Conservation (phyloP, 208 protist species). For the Leishmania martiniquensis region DNA sequence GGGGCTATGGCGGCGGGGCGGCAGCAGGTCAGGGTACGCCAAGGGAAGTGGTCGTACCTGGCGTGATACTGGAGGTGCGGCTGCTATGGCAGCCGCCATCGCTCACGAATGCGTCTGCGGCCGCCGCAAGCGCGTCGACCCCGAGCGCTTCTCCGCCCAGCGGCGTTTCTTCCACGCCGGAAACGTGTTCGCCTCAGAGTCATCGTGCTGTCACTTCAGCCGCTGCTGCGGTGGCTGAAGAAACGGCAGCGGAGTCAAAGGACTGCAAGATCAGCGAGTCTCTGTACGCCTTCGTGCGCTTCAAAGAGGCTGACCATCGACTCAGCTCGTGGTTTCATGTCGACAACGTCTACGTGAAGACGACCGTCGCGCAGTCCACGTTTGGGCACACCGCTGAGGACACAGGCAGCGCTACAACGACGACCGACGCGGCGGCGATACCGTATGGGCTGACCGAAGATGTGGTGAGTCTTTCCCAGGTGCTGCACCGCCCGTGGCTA, state of each 20-base stretch:
- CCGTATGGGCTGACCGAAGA: conserved; percentile 14
- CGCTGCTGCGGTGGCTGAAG: neutral
- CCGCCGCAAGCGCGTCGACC: neutral
- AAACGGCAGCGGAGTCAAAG: neutral
- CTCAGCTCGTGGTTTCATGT: conserved; percentile 79
- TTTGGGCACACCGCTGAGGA: conserved; percentile 4
- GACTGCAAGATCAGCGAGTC: conserved; percentile 1
- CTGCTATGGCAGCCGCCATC: conserved; percentile 49
- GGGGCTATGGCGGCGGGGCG: neutral
- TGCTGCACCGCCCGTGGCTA: conserved; percentile 35
- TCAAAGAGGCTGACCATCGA: conserved; percentile 81
- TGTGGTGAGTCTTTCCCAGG: conserved; percentile 9
- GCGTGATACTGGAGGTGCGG: conserved; percentile 67
- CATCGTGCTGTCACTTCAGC: neutral
- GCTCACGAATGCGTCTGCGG: neutral
- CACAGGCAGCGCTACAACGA: neutral
- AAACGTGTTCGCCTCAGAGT: neutral
- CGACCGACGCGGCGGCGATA: neutral
- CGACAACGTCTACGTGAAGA: conserved; percentile 54
- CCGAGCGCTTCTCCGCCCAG: neutral
- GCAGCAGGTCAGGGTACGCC: conserved; percentile 5
- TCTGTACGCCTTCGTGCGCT: conserved; percentile 77
- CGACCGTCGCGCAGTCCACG: conserved; percentile 8
- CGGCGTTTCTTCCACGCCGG: neutral
- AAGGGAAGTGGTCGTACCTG: conserved; percentile 14